Conservation (phyloP, 495 filamentous ascomycete species). For the Xylaria nigripes region DNA sequence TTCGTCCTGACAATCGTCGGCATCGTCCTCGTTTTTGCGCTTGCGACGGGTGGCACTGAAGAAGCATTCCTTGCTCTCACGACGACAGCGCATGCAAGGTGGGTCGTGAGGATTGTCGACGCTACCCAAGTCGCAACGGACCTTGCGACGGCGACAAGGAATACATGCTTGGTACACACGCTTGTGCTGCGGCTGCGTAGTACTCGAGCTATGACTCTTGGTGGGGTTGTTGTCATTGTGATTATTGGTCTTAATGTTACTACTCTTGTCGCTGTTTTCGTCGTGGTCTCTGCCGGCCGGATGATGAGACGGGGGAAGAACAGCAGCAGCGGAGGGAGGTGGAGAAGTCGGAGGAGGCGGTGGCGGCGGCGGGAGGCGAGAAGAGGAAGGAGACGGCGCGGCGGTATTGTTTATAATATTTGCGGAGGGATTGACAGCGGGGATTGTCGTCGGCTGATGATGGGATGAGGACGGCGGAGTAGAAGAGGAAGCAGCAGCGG, state of each 20-base stretch:
- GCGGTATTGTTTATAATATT: not conserved
- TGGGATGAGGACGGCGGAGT: constrained; percentile 1
- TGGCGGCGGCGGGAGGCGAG: not conserved
- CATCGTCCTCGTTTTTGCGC: constrained; percentile 65
- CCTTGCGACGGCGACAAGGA: constrained; percentile 83
- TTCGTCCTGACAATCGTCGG: constrained; percentile 43
- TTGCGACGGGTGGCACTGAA: constrained; percentile 95
- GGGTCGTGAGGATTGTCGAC: constrained; percentile 92
- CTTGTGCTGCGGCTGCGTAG: constrained; percentile 46
- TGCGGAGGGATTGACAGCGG: not conserved
- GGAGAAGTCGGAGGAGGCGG: not conserved
- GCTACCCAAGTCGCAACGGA: constrained; percentile 87
- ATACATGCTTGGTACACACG: constrained; percentile 83
- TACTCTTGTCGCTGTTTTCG: not conserved
- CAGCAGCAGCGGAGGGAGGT: not conserved
- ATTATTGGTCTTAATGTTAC: not conserved
- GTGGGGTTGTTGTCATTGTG: constrained; percentile 1
- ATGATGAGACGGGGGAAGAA: not conserved
- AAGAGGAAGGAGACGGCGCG: not conserved
- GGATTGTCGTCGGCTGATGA: not conserved
- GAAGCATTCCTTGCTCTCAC: constrained; percentile 90
- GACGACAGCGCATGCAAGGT: constrained; percentile 85
- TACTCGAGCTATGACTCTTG: constrained; percentile 10
- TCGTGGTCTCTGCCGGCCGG: not conserved
- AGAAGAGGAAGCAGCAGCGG: not conserved